Percentiles rank a stretch among this genome's conserved stretches.
Evolutionary conservation across 2,329 filamentous ascomycete genomes (phyloP).

Genomic region (Stromatinia cepivora): DNA sequence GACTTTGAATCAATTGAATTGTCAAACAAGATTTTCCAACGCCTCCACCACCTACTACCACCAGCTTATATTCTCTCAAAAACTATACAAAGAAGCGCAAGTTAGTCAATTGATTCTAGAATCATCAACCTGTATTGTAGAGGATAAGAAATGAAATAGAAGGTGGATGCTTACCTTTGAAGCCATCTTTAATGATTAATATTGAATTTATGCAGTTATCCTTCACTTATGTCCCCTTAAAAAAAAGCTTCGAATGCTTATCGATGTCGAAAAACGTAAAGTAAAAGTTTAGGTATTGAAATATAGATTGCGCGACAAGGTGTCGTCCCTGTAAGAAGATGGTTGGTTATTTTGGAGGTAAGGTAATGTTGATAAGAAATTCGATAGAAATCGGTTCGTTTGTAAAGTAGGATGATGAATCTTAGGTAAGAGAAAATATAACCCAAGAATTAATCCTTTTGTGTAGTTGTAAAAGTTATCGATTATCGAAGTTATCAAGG

Average conservation of each 20-base stretch:
- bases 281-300: conserved; percentile 12
- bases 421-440: neutral
- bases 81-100: conserved; percentile 56
- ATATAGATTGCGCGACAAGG: conserved; percentile 20
- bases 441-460: neutral
- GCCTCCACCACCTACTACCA: conserved; percentile 96
- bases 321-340: conserved; percentile 14
- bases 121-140: neutral
- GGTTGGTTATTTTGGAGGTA: conserved; percentile 2
- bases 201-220: conserved; percentile 30
- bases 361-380: conserved; percentile 1
- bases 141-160: neutral
- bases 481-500: neutral
- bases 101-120: conserved; percentile 28
- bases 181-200: conserved; percentile 39
- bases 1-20: conserved; percentile 85
- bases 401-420: neutral
- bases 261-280: conserved; percentile 27
- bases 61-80: conserved; percentile 89
- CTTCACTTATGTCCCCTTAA: conserved; percentile 27
- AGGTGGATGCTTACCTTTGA: conserved; percentile 41
- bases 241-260: conserved; percentile 19
- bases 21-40: conserved; percentile 99
- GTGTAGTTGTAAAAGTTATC: neutral
- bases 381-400: neutral